Percentiles rank a stretch among this genome's conserved stretches.
phyloP scores from a whole-genome alignment of 2,329 filamentous ascomycete genomes.

The Neodidymelliopsis sp. region DNA sequence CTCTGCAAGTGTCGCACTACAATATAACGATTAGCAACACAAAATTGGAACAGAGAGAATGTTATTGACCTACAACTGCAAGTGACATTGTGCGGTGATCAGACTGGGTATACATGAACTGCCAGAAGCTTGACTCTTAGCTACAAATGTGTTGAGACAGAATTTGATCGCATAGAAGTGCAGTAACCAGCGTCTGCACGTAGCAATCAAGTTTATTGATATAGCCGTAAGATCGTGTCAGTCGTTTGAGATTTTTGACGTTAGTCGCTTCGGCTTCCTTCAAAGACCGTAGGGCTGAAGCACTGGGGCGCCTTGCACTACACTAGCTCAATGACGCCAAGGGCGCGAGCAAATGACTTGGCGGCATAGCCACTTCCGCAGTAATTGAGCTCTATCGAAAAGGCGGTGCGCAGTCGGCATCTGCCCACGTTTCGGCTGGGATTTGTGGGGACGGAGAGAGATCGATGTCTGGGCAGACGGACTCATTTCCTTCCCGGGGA shows the following conservation, averaged over 20 bases:
- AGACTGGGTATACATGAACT: no score
- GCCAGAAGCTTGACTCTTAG: no score
- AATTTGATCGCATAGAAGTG: no score
- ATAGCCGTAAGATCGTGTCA: not conserved
- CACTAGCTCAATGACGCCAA: not conserved
- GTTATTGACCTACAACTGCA: slow-evolving; percentile 5
- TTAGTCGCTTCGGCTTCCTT: not conserved
- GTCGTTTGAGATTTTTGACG: not conserved
- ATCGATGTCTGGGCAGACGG: not conserved
- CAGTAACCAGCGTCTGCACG: no score
- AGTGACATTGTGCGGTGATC: slow-evolving; percentile 5
- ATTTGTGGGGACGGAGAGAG: not conserved
- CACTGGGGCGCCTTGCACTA: no score
- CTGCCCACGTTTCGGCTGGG: no score
- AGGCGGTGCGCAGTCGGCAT: no score
- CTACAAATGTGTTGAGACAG: no score
- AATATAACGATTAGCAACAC: no score
- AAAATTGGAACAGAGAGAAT: no score
- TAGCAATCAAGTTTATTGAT: no score
- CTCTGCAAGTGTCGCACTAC: slow-evolving; percentile 10
- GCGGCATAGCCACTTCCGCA: slow-evolving; percentile 1
- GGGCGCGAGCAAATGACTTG: not conserved
- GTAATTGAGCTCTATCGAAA: no score
- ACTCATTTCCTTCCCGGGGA: not conserved
- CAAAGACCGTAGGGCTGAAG: not conserved